phyloP scores from a whole-genome alignment of 768 basidiomycete genomes.

The Gautieria morchelliformis region DNA sequence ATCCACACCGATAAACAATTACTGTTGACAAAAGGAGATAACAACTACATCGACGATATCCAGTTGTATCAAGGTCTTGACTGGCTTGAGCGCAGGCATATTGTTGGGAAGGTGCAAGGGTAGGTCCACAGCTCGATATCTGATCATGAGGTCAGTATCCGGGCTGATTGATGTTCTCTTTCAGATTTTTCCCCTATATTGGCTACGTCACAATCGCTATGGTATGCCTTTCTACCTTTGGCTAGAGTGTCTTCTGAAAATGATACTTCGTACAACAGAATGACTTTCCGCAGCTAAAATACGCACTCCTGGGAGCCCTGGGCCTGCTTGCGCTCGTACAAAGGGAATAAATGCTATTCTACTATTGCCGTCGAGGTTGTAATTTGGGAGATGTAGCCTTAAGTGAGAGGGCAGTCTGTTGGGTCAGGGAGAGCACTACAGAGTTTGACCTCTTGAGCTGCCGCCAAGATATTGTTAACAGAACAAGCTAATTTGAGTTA shows the following conservation, averaged over 20 bases:
- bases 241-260: background rate
- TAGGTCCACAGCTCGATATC: conserved; percentile 28
- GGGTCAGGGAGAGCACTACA: no score
- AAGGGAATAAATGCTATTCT: conserved; percentile 48
- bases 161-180: background rate
- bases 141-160: background rate
- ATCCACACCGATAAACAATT: conserved; percentile 37
- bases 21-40: conserved; percentile 93
- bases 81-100: conserved; percentile 81
- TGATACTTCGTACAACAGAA: conserved; percentile 41
- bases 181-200: conserved; percentile 85
- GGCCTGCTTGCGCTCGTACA: conserved; percentile 78
- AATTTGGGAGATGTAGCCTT: no score
- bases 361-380: no score
- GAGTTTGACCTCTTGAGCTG: no score
- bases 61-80: conserved; percentile 80
- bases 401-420: no score
- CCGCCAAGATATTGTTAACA: no score
- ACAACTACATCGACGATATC: conserved; percentile 84
- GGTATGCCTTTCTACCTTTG: conserved; percentile 40
- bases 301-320: conserved; percentile 74
- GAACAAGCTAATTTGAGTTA: no score
- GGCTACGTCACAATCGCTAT: conserved; percentile 96
- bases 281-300: conserved; percentile 93
- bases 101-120: conserved; percentile 93